Conservation (phyloP, 23 red algal genomes). For the Cyanidiococcus yangmingshanensis region DNA sequence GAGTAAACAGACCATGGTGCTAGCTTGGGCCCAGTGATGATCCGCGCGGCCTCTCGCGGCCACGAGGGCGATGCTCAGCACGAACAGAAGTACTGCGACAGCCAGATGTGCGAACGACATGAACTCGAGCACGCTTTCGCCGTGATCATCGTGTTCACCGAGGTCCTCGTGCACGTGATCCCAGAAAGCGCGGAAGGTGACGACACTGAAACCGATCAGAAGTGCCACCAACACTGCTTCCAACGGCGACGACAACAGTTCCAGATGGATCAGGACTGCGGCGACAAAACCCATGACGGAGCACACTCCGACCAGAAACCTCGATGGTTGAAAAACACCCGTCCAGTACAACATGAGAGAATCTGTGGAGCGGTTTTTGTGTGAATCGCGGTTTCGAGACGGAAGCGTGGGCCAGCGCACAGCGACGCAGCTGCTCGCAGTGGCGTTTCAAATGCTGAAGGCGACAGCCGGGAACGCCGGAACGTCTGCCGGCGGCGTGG, state of each 20-base stretch:
- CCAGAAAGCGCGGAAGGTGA: conserved; percentile 15
- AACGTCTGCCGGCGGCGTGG: no score
- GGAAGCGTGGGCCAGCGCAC: no score
- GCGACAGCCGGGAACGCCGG: no score
- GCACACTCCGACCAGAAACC: not conserved
- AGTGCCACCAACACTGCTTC: conserved; percentile 1
- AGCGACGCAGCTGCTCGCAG: no score
- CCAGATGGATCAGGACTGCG: not conserved
- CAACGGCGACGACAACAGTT: not conserved
- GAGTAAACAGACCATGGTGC: conserved; percentile 12
- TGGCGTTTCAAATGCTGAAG: no score
- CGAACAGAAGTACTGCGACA: not conserved
- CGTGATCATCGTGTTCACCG: not conserved
- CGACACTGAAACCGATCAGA: not conserved
- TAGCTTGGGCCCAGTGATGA: conserved; percentile 7
- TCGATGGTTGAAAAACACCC: not conserved
- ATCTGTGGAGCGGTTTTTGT: no score
- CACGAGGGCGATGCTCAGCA: not conserved
- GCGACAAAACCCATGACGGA: not conserved
- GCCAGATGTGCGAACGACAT: conserved; percentile 17
- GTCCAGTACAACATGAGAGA: not conserved
- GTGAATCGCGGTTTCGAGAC: no score
- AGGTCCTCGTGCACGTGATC: conserved; percentile 9
- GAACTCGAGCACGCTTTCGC: not conserved
- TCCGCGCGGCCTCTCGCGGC: not conserved